phyloP scores from a whole-genome alignment of 2,329 filamentous ascomycete genomes.

The Didymosphaeria variabile region DNA sequence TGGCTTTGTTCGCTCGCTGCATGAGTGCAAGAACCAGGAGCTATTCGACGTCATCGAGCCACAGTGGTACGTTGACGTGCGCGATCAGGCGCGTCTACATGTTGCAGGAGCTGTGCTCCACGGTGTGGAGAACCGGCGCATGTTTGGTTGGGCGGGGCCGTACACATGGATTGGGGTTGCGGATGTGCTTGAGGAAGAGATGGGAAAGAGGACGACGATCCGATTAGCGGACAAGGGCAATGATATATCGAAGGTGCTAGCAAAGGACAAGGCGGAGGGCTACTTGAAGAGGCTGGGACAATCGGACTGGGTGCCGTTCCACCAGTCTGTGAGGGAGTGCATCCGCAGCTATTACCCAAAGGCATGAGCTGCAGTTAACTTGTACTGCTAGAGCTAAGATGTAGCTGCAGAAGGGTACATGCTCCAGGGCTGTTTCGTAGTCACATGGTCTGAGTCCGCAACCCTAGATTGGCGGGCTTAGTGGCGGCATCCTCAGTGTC shows the following conservation, averaged over 20 bases:
- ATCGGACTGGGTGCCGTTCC: constrained; percentile 22
- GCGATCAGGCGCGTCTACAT: constrained; percentile 25
- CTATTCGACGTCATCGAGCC: constrained; percentile 18
- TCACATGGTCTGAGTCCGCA: neutral
- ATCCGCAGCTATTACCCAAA: constrained; percentile 24
- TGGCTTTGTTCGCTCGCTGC: constrained; percentile 21
- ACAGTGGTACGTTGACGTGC: constrained; percentile 21
- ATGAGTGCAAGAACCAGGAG: constrained; percentile 20
- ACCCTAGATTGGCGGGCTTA: neutral
- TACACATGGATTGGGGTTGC: constrained; percentile 24
- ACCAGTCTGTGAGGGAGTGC: constrained; percentile 21
- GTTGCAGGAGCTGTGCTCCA: constrained; percentile 23
- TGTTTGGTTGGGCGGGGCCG: constrained; percentile 23
- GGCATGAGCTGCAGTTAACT: neutral
- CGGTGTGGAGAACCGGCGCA: constrained; percentile 23
- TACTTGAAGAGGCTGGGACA: constrained; percentile 21
- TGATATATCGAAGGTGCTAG: constrained; percentile 19
- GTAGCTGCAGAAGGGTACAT: too few species aligned
- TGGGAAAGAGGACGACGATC: constrained; percentile 19
- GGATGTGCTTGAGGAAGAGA: constrained; percentile 20
- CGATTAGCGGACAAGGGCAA: constrained; percentile 22
- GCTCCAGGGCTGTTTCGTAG: too few species aligned
- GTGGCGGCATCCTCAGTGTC: neutral
- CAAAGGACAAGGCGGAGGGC: constrained; percentile 9
- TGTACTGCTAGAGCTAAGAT: too few species aligned